Conservation (phyloP, 2,329 filamentous ascomycete genomes). For the Colletotrichum sp. region DNA sequence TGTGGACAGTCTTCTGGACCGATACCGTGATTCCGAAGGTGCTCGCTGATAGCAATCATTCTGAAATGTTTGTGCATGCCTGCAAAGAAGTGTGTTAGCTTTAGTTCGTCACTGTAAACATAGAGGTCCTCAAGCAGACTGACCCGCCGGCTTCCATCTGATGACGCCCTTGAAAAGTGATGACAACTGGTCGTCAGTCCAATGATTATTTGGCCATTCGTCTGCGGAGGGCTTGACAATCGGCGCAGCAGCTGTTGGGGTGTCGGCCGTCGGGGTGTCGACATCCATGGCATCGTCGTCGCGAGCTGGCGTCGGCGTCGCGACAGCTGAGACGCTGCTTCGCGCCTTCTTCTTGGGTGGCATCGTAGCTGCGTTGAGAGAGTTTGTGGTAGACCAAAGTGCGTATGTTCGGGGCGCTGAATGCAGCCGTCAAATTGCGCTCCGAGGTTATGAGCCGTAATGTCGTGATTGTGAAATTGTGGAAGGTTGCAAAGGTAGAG, state of each 20-base stretch:
- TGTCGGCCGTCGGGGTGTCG: constrained; percentile 61
- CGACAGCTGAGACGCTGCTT: constrained; percentile 54
- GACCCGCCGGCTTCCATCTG: constrained; percentile 94
- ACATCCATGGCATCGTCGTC: constrained; percentile 68
- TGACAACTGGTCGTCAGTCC: constrained; percentile 95
- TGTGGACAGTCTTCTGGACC: constrained; percentile 74
- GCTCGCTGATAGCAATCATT: constrained; percentile 84
- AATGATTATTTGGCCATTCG: constrained; percentile 67
- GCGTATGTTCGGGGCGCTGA: background rate
- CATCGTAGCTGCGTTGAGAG: constrained; percentile 48
- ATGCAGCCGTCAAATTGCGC: background rate
- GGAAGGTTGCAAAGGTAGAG: background rate
- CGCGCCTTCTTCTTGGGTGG: constrained; percentile 74
- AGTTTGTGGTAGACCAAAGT: background rate
- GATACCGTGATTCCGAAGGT: constrained; percentile 80
- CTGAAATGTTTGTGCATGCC: constrained; percentile 95
- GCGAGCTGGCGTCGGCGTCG: constrained; percentile 58
- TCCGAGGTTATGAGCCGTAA: background rate
- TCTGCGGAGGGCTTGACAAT: constrained; percentile 41
- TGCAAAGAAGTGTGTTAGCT: constrained; percentile 37
- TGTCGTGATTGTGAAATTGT: background rate
- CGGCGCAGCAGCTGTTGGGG: constrained; percentile 43
- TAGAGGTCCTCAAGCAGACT: constrained; percentile 6
- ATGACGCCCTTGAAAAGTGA: constrained; percentile 93
- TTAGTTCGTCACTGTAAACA: background rate